phyloP scores from a whole-genome alignment of 2,329 filamentous ascomycete species.

The Aureobasidium melanogenum region DNA sequence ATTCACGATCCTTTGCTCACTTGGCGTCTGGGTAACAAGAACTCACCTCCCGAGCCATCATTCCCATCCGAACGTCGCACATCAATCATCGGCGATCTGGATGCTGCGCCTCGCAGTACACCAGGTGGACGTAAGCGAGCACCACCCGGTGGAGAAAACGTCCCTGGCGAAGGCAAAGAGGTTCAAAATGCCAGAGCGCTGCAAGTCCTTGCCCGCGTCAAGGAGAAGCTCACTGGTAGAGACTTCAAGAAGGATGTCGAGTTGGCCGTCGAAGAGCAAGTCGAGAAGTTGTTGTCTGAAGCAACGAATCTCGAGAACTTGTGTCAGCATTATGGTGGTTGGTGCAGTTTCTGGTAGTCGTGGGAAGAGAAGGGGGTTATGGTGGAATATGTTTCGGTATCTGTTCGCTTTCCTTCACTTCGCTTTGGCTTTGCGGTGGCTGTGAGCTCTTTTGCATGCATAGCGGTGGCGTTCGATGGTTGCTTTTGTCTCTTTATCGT shows the following conservation, averaged over 20 bases:
- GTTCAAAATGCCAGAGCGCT: conserved; percentile 88
- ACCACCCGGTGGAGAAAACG: neutral
- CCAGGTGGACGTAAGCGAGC: conserved; percentile 4
- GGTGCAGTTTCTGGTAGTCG: conserved; percentile 93
- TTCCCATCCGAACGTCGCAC: conserved; percentile 53
- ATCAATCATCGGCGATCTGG: conserved; percentile 43
- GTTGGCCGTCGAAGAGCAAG: conserved; percentile 75
- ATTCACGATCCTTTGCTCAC: conserved; percentile 98
- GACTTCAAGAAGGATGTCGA: conserved; percentile 87
- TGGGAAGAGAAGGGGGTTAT: neutral
- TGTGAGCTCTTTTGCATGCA: conserved; percentile 4
- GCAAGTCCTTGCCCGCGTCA: conserved; percentile 83
- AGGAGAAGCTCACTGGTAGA: conserved; percentile 87
- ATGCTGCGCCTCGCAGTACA: neutral
- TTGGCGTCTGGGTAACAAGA: conserved; percentile 69
- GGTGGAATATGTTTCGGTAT: neutral
- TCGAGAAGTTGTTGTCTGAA: conserved; percentile 89
- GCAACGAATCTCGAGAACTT: conserved; percentile 95
- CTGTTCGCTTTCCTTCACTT: neutral
- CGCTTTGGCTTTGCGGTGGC: neutral
- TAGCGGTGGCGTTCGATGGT: neutral
- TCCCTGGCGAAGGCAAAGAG: conserved; percentile 45
- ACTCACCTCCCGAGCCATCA: conserved; percentile 50
- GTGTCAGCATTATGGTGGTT: conserved; percentile 97
- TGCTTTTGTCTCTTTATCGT: neutral